A percentile compares a stretch with the other conserved stretches of the same genome.
These are phyloP conservation scores for Malus orientalis DNA, from an alignment of 306 rosid species.

Conservation along the genomic window DNA sequence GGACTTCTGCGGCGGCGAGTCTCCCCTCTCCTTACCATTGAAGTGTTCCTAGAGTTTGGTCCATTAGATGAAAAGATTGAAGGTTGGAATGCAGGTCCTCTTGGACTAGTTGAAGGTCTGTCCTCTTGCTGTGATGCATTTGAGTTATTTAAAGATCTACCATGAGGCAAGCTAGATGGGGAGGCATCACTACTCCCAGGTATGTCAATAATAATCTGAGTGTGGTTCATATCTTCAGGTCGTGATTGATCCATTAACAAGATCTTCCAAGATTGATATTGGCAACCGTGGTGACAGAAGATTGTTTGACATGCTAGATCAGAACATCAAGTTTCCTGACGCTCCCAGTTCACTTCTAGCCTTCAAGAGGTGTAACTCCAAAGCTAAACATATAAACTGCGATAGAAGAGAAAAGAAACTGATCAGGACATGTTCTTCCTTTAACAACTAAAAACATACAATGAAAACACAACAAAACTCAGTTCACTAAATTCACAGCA, in stretches of 20 bases:
- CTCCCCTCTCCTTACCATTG: constrained; percentile 60
- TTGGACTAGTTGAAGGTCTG: constrained; percentile 30
- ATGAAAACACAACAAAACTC: background rate
- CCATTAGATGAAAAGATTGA: constrained; percentile 39
- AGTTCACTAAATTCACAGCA: background rate
- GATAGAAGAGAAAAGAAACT: background rate
- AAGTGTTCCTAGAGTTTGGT: constrained; percentile 57
- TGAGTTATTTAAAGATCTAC: constrained; percentile 35
- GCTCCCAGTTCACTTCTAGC: constrained; percentile 3
- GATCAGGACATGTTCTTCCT: background rate
- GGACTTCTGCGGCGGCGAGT: constrained; percentile 77
- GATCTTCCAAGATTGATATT: constrained; percentile 34
- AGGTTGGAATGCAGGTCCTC: constrained; percentile 32
- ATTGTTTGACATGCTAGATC: constrained; percentile 48
- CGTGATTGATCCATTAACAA: constrained; percentile 54
- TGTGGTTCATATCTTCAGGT: constrained; percentile 21
- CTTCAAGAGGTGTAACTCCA: background rate
- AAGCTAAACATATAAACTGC: background rate
- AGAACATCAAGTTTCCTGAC: constrained; percentile 6
- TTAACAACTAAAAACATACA: background rate
- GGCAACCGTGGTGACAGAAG: constrained; percentile 44
- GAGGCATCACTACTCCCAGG: constrained; percentile 39
- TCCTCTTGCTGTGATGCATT: constrained; percentile 44
- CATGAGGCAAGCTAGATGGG: constrained; percentile 45
- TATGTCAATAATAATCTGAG: constrained; percentile 59